Evolutionary conservation across 495 filamentous ascomycete genomes (phyloP), one percentile per base, ranked within the genome.

Genomic region (Penicillium chermesinum): DNA sequence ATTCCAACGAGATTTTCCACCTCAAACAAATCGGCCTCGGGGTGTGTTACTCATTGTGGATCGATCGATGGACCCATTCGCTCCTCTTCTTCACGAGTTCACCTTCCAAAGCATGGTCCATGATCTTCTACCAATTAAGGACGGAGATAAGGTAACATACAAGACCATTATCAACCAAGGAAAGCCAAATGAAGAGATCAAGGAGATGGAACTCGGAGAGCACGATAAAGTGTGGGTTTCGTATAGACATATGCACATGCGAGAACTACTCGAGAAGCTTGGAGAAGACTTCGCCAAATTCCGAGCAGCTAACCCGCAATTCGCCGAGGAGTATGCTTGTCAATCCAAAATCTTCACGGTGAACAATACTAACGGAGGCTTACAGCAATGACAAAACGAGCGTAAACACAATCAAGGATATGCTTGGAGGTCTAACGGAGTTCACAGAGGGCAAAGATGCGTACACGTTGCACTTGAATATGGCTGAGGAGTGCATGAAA

Each of bases 31-130:
- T 21, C 77, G 91, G 38, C 94, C 91, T 13, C 83, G 86, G 41
- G 91, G 88, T 12, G 80, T 90, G 6, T 75, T 98, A 1, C 73
- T 95, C 53, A 86, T 98, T 41, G 85, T 88, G 1, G 93, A 98
- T 69, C 80, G 93, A 45, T 87, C 89, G 9, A 89, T 97, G 84
- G 93, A 98, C 62, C 58, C 96, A 1, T 81, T 84, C 61, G 79
- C 93, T 14, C 94, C 93, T 5, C 60, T 96, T 8, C 45, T 97
- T 8, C 93, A 98, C 65, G 93, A 98, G 58, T 97, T 98, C 59
- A 97, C 94, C 8, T 98, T 96, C 62, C 93, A 97, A 65, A 88
- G 91, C 20, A 97, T 98, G 91, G 89, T 87, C 14, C 88, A 95
- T 61, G 93, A 98, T 65, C 66, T 98, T 19, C 71, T 98, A 5